These are phyloP conservation scores for Smittium mucronatum DNA, from an alignment of 371 early-diverging fungal species.

Conservation along the genomic window DNA sequence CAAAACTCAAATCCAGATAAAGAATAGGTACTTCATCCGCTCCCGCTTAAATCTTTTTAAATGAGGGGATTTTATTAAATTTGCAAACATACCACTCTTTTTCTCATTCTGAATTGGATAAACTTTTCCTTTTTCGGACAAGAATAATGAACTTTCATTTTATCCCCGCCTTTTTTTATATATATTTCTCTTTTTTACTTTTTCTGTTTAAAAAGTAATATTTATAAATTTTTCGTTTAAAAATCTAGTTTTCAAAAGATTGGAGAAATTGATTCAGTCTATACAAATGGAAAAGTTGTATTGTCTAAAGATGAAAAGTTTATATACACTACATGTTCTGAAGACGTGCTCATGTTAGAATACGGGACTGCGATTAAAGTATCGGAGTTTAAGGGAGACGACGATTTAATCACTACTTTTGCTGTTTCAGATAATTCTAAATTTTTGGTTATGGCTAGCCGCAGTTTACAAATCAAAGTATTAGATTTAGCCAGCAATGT, in stretches of 20 bases:
- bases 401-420: conserved; percentile 77
- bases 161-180: too few relatives aligned
- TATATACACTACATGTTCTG: conserved; percentile 66
- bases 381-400: conserved; percentile 56
- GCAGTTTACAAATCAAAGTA: conserved; percentile 59
- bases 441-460: conserved; percentile 64
- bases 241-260: conserved; percentile 63
- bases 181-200: too few relatives aligned
- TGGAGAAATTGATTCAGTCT: conserved; percentile 76
- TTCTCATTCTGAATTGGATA: too few relatives aligned
- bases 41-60: too few relatives aligned
- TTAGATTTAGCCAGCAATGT: conserved; percentile 64
- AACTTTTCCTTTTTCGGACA: too few relatives aligned
- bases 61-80: too few relatives aligned
- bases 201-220: too few relatives aligned
- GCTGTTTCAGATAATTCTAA: conserved; percentile 67
- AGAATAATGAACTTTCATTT: too few relatives aligned
- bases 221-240: too few relatives aligned
- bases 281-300: conserved; percentile 80
- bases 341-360: conserved; percentile 69
- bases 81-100: too few relatives aligned
- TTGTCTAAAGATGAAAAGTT: conserved; percentile 52
- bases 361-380: conserved; percentile 51
- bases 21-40: too few relatives aligned
- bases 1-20: too few relatives aligned